A percentile compares a stretch with the other conserved stretches of the same genome.
Conservation (phyloP, 352 stramenopile genomes). For the Globisporangium polare region DNA sequence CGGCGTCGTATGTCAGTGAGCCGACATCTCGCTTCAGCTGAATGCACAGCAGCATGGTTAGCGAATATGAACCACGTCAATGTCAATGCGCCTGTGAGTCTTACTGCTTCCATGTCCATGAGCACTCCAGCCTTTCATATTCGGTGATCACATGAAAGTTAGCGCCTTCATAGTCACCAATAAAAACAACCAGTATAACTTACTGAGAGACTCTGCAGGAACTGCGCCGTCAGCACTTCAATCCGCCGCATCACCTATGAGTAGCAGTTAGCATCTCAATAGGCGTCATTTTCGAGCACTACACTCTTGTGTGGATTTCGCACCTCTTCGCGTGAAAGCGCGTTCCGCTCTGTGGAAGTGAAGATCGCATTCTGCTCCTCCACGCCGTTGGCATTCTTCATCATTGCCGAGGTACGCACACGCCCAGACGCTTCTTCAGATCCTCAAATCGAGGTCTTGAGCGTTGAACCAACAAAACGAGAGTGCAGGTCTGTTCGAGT, state of each 20-base stretch:
- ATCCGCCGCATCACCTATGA: constrained; percentile 55
- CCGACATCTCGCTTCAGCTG: constrained; percentile 54
- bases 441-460: neutral
- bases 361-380: neutral
- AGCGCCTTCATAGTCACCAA: neutral
- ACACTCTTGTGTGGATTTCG: neutral
- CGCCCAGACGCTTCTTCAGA: neutral
- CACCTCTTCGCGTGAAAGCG: constrained; percentile 41
- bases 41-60: neutral
- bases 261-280: neutral
- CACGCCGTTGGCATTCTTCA: neutral
- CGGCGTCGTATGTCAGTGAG: constrained; percentile 59
- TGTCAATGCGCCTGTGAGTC: neutral
- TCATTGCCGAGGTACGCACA: neutral
- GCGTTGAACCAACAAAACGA: neutral
- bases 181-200: neutral
- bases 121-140: constrained; percentile 35
- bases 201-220: constrained; percentile 53
- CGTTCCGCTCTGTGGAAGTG: neutral
- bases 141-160: neutral
- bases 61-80: neutral
- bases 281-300: neutral
- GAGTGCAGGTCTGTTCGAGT: constrained; percentile 2
- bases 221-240: constrained; percentile 47
- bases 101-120: constrained; percentile 57